These are phyloP conservation scores for Mayamaea pseudoterrestris DNA, from an alignment of 108 stramenopile species.

Conservation along the genomic window DNA sequence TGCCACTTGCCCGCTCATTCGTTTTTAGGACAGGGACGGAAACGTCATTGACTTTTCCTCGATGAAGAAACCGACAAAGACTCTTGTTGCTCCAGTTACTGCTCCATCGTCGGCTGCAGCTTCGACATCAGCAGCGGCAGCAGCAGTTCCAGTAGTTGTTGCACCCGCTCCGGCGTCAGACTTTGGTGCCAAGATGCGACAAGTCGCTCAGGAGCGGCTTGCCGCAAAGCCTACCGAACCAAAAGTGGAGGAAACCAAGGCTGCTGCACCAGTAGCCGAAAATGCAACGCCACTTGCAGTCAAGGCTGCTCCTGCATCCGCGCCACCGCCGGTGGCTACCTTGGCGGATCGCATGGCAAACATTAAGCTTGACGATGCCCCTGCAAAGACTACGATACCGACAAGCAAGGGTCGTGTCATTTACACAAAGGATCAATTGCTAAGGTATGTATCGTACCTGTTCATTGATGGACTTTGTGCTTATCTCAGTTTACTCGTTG, in stretches of 20 bases:
- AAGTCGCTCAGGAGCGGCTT: conserved; percentile 47
- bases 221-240: conserved; percentile 26
- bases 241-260: conserved; percentile 9
- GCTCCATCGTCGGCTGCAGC: conserved; percentile 5
- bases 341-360: conserved; percentile 9
- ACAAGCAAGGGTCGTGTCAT: conserved; percentile 15
- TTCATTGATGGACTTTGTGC: conserved; percentile 1
- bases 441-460: conserved; percentile 10
- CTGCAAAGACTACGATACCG: not conserved
- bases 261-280: conserved; percentile 7
- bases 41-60: conserved; percentile 40
- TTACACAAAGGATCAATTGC: conserved; percentile 27
- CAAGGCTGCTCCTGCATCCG: conserved; percentile 1
- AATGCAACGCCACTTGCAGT: conserved; percentile 9
- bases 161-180: conserved; percentile 17
- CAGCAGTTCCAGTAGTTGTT: conserved; percentile 1
- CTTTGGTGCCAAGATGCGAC: conserved; percentile 55
- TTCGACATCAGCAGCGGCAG: not conserved
- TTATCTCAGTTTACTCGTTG: not conserved
- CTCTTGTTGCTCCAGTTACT: not conserved
- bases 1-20: too few relatives aligned
- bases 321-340: not conserved
- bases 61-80: conserved; percentile 2
- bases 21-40: conserved; percentile 41
- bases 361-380: conserved; percentile 8